Evolutionary conservation across 1,139 yeast species (phyloP).

Genomic region (Zygosaccharomyces pseudobailii): DNA sequence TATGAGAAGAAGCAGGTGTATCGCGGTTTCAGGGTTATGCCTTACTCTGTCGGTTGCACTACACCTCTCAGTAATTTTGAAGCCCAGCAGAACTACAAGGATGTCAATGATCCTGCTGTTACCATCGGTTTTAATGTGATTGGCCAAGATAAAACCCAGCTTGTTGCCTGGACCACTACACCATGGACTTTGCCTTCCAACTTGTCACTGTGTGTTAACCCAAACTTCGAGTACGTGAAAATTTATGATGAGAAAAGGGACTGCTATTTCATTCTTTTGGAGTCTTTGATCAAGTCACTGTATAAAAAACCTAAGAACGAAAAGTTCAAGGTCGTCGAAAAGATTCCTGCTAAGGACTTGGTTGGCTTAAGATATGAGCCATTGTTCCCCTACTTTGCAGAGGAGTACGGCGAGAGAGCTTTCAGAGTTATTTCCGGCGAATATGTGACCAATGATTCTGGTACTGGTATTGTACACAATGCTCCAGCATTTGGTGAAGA

Average conservation of each 20-base stretch:
- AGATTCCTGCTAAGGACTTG: conserved; percentile 70
- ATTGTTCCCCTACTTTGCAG: conserved; percentile 73
- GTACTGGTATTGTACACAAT: conserved; percentile 99
- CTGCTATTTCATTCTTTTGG: conserved; percentile 74
- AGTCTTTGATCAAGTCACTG: conserved; percentile 69
- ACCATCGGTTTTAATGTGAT: conserved; percentile 82
- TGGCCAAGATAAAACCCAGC: conserved; percentile 72
- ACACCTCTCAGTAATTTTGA: conserved; percentile 96
- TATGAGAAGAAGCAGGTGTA: conserved; percentile 83
- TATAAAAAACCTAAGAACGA: conserved; percentile 94
- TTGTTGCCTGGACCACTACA: conserved; percentile 98
- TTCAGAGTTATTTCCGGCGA: conserved; percentile 77
- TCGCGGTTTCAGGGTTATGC: conserved; percentile 96
- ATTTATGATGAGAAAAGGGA: conserved; percentile 84
- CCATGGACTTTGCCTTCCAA: conserved; percentile 99
- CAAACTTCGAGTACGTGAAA: conserved; percentile 86
- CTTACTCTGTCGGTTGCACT: conserved; percentile 94
- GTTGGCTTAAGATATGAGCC: conserved; percentile 80
- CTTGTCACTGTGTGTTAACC: conserved; percentile 86
- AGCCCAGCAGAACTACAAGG: conserved; percentile 97
- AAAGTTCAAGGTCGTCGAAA: conserved; percentile 77
- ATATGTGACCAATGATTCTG: conserved; percentile 88
- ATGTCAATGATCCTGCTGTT: conserved; percentile 94
- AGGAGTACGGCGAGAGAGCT: conserved; percentile 67
- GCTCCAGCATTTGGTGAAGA: conserved; percentile 99